phyloP scores from a whole-genome alignment of 805 yeast species.

The Wickerhamiella australiensis region DNA sequence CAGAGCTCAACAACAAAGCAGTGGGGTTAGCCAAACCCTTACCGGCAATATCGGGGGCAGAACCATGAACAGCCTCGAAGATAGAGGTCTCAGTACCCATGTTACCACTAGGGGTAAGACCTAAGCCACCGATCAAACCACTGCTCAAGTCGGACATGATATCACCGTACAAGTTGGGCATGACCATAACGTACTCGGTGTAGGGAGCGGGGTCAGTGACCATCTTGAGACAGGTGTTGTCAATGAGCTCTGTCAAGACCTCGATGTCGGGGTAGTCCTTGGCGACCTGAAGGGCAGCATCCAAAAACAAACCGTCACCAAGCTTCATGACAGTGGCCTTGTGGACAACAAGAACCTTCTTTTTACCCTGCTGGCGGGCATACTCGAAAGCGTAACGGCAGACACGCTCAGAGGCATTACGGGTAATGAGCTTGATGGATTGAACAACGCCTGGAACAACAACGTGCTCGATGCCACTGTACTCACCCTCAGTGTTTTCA shows the following conservation, averaged over 20 bases:
- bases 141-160: constrained; percentile 96
- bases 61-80: constrained; percentile 99
- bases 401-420: constrained; percentile 91
- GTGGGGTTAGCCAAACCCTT: constrained; percentile 99
- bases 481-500: constrained; percentile 98
- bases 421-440: constrained; percentile 92
- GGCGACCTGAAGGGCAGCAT: constrained; percentile 78
- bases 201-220: constrained; percentile 82
- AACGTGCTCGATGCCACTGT: constrained; percentile 97
- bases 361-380: constrained; percentile 78
- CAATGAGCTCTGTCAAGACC: constrained; percentile 77
- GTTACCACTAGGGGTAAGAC: constrained; percentile 98
- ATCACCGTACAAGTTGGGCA: constrained; percentile 99
- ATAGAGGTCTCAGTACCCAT: constrained; percentile 97
- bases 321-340: constrained; percentile 97
- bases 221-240: constrained; percentile 85
- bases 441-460: constrained; percentile 98
- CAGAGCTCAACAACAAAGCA: constrained; percentile 85
- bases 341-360: constrained; percentile 88
- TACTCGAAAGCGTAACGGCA: constrained; percentile 95
- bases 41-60: constrained; percentile 99
- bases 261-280: constrained; percentile 85
- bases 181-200: constrained; percentile 84
- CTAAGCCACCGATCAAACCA: constrained; percentile 97
- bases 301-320: constrained; percentile 93